Conservation (phyloP, 495 filamentous ascomycete genomes). For the Rostrohypoxylon terebratum region DNA sequence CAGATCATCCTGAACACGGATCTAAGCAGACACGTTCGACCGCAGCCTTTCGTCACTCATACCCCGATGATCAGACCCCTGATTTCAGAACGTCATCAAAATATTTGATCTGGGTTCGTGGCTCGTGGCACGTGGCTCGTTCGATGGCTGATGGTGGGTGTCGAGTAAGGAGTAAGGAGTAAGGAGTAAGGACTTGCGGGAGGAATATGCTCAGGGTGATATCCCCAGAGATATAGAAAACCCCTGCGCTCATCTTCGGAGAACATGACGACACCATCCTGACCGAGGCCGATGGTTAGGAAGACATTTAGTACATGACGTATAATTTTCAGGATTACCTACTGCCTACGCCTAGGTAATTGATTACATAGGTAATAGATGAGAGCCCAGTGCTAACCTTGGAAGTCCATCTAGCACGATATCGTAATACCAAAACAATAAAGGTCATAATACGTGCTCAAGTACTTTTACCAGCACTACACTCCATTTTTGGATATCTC, state of each 20-base stretch:
- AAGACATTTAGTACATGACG: neutral
- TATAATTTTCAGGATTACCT: too few relatives aligned
- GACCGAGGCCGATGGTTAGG: neutral
- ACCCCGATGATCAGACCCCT: conserved; percentile 20
- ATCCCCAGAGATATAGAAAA: neutral
- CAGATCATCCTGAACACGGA: neutral
- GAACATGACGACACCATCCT: neutral
- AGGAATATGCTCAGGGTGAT: neutral
- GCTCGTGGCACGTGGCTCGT: conserved; percentile 3
- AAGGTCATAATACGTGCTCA: neutral
- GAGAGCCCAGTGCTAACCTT: too few relatives aligned
- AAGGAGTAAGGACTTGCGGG: neutral
- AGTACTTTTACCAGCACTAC: neutral
- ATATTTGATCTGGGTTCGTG: conserved; percentile 3
- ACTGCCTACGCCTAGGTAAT: neutral
- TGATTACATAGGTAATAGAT: too few relatives aligned
- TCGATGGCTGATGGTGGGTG: neutral
- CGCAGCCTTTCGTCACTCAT: conserved; percentile 2
- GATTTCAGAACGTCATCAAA: conserved; percentile 10
- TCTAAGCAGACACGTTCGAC: neutral
- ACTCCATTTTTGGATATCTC: too few relatives aligned
- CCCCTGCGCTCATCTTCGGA: neutral
- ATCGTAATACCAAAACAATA: neutral
- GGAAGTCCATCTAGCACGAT: neutral
- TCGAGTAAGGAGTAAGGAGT: neutral